These are phyloP conservation scores for Coniochaeta ligniaria DNA, from an alignment of 2,329 filamentous ascomycete genomes.

Conservation along the genomic window DNA sequence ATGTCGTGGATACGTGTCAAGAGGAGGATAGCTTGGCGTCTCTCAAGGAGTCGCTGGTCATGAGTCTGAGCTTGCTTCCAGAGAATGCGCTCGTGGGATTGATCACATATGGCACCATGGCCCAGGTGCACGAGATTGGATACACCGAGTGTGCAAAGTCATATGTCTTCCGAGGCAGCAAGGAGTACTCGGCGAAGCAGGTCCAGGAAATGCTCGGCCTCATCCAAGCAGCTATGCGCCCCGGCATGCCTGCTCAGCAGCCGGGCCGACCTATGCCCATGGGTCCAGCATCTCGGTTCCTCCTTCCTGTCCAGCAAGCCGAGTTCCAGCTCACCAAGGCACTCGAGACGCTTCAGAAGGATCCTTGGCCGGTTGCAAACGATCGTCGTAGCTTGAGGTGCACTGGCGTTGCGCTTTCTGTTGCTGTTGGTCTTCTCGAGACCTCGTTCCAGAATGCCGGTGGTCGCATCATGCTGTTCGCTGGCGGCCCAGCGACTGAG, in stretches of 20 bases:
- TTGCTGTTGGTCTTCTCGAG: conserved; percentile 87
- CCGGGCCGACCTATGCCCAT: conserved; percentile 69
- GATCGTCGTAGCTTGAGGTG: conserved; percentile 87
- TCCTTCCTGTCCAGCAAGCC: conserved; percentile 89
- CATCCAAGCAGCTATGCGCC: conserved; percentile 63
- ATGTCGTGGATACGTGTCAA: conserved; percentile 83
- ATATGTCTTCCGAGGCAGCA: conserved; percentile 95
- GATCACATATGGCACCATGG: conserved; percentile 90
- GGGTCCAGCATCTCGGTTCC: conserved; percentile 80
- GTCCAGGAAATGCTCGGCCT: conserved; percentile 99
- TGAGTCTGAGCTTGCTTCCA: conserved; percentile 75
- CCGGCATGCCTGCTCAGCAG: conserved; percentile 64
- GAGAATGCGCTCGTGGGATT: conserved; percentile 76
- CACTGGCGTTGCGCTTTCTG: conserved; percentile 92
- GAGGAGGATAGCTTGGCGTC: conserved; percentile 80
- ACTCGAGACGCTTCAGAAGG: conserved; percentile 89
- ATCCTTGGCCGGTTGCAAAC: conserved; percentile 94
- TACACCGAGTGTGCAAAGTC: conserved; percentile 98
- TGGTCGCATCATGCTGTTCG: conserved; percentile 94
- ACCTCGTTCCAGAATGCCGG: conserved; percentile 94
- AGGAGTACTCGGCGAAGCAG: conserved; percentile 96
- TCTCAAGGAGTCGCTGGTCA: conserved; percentile 78
- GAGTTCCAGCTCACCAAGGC: conserved; percentile 97
- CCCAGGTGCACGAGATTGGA: conserved; percentile 95
- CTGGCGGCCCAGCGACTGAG: conserved; percentile 89